These are phyloP conservation scores for Chalaropsis thielavioides DNA, from an alignment of 2,329 filamentous ascomycete species.

Conservation along the genomic window DNA sequence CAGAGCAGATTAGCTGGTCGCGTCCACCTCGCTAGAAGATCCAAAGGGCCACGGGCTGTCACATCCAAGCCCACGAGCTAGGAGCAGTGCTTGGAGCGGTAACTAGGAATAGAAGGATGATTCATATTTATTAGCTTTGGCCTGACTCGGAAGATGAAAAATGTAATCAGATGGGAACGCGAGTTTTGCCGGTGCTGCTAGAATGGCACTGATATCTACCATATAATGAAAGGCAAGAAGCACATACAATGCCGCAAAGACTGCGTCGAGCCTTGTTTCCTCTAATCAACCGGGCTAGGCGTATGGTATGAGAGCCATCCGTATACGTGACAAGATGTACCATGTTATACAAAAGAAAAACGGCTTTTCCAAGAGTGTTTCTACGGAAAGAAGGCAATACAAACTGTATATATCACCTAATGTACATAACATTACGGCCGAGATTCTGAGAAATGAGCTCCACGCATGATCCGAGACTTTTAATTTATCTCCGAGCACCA, in stretches of 20 bases:
- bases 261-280: too few species aligned
- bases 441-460: neutral
- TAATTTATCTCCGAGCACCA: neutral
- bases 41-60: neutral
- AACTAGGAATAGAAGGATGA: neutral
- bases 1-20: neutral
- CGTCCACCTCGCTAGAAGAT: neutral
- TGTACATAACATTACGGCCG: neutral
- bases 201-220: neutral
- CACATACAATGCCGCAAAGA: neutral
- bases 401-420: neutral
- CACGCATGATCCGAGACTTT: neutral
- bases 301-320: too few species aligned
- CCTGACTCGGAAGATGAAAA: neutral
- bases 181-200: neutral
- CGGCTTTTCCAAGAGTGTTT: too few species aligned
- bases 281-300: too few species aligned
- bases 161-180: conserved; percentile 10
- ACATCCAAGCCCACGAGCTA: neutral
- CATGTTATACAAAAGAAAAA: too few species aligned
- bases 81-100: neutral
- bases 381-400: too few species aligned
- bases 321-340: too few species aligned
- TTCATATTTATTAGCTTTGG: neutral
- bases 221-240: neutral